A percentile compares a stretch with the other conserved stretches of the same genome.
phyloP scores from a whole-genome alignment of 2,329 filamentous ascomycete species.

The Fusarium tjaetaba region DNA sequence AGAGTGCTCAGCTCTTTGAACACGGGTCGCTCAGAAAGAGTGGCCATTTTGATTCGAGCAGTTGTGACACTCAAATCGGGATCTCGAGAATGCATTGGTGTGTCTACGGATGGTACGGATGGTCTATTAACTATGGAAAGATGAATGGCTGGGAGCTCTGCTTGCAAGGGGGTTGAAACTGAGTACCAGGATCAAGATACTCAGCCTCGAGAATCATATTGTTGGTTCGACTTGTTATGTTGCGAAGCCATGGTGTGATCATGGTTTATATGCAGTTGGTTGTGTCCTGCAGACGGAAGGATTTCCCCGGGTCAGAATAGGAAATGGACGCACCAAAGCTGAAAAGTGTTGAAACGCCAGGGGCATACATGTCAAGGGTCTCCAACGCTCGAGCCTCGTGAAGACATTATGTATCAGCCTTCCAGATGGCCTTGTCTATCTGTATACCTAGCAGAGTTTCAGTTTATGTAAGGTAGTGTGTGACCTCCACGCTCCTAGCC shows the following conservation, averaged over 20 bases:
- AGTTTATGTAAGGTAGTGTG: slow-evolving; percentile 22
- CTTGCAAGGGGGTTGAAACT: not conserved
- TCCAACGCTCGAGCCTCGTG: not conserved
- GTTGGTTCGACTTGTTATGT: slow-evolving; percentile 7
- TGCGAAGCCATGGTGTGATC: not conserved
- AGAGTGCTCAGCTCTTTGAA: not conserved
- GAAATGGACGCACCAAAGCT: slow-evolving; percentile 23
- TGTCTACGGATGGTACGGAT: not conserved
- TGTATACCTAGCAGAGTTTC: not conserved
- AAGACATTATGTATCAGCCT: not conserved
- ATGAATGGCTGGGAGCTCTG: not conserved
- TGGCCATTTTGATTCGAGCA: not conserved
- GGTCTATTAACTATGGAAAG: not conserved
- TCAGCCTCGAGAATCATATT: not conserved
- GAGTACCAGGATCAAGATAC: not conserved
- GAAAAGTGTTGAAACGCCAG: slow-evolving; percentile 9
- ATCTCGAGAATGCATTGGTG: not conserved
- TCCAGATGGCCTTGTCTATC: not conserved
- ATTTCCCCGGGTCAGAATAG: slow-evolving; percentile 17
- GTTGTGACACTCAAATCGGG: not conserved
- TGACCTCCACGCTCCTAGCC: slow-evolving; percentile 16
- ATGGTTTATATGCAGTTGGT: slow-evolving; percentile 27
- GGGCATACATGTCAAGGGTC: not conserved
- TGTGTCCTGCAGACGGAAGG: slow-evolving; percentile 22
- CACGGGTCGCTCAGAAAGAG: not conserved